Evolutionary conservation across 306 rosid genomes (phyloP), one percentile per base, ranked within the genome.

Genomic region (Acacia acuminata): DNA sequence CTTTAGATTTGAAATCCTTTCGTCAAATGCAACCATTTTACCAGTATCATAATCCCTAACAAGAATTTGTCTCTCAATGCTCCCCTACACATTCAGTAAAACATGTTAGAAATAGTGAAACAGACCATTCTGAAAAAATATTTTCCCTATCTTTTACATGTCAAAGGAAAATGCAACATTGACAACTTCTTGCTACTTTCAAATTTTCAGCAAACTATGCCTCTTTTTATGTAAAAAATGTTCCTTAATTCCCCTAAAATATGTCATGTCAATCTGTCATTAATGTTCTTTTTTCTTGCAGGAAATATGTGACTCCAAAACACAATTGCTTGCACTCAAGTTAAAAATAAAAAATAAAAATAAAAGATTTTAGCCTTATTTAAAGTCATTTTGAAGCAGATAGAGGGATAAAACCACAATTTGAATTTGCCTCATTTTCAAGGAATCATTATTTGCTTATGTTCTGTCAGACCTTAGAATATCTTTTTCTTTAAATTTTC

Each of bases 41-140:
- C 99, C 99, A 4, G n/a, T 82, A 5, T 89, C 91, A 81, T 96
- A 96, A 83, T 84, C 90, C 15, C 83, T 36, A 51, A 96, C 98
- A 19, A 96, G 96, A 68, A 96, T 95, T 86, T 86, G 98, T 79
- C 99, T 90, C 88, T 96, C 99, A 80, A 87, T 89, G 88, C 51
- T 74, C 73, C 93, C 99, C 99, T 93, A 86, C 76, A 77, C 78
- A 86, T 30, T 66, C 79, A 85, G 76, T 38, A 53, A 53, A 75
- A 65, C 43, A 73, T 45, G 76, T 68, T 80, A 82, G 24, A 78
- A 22, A 24, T 44, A 8, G 25, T 24, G 25, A 44, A 71, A 71
- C 36, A 71, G 38, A 14, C 10, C 53, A 51, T 42, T 63, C n/a
- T 34, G 55, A 10, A 40, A 69, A 38, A 9, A 8, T 22, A 24